phyloP scores from a whole-genome alignment of 1,139 yeast species.

The Yamadazyma songkhlaensis region DNA sequence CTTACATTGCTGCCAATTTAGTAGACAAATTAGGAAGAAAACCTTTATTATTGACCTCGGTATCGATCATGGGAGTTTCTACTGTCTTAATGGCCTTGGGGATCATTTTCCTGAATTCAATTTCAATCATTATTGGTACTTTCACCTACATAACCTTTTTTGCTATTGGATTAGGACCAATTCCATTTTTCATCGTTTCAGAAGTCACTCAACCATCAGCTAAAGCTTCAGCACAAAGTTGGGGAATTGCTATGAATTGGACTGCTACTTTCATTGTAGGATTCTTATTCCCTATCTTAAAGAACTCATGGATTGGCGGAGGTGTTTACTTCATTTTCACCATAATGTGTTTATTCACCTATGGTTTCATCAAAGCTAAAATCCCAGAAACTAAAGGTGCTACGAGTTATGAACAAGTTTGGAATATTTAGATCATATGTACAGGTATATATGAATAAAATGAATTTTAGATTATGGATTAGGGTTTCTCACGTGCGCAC shows the following conservation, averaged over 20 bases:
- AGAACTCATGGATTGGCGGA: conserved; percentile 62
- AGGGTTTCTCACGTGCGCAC: background rate
- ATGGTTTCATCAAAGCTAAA: conserved; percentile 40
- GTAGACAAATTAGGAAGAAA: conserved; percentile 77
- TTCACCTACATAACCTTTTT: conserved; percentile 75
- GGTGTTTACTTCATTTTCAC: conserved; percentile 78
- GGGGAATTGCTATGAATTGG: conserved; percentile 93
- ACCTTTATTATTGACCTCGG: conserved; percentile 60
- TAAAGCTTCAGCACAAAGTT: conserved; percentile 84
- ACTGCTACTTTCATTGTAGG: conserved; percentile 82
- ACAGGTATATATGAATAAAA: no score
- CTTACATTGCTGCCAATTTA: conserved; percentile 66
- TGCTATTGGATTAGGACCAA: conserved; percentile 92
- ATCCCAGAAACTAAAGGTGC: conserved; percentile 85
- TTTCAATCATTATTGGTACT: conserved; percentile 62
- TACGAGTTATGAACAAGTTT: conserved; percentile 55
- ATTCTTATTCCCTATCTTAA: conserved; percentile 71
- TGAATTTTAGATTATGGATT: no score
- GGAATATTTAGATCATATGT: conserved; percentile 27
- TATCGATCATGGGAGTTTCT: conserved; percentile 65
- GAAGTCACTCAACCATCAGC: conserved; percentile 83
- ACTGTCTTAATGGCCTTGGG: conserved; percentile 67
- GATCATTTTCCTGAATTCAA: conserved; percentile 47
- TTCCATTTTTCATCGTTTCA: conserved; percentile 85
- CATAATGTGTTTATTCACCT: conserved; percentile 47